These are phyloP conservation scores for Ganoderma resinaceum DNA, from an alignment of 1,284 basidiomycete genomes.

Conservation along the genomic window DNA sequence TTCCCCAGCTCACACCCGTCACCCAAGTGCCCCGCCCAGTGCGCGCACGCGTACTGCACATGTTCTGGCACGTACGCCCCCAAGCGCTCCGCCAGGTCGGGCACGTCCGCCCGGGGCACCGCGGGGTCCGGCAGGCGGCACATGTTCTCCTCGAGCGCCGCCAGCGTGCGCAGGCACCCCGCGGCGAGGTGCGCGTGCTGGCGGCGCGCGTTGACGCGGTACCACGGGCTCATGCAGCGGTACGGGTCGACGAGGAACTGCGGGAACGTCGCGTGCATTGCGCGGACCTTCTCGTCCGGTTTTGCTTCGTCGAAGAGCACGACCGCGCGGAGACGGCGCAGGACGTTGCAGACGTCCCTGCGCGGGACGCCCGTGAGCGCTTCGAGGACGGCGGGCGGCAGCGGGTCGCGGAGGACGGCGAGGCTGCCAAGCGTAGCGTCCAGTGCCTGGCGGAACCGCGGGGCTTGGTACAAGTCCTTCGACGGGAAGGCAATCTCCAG, in stretches of 20 bases:
- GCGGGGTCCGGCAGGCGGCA: not conserved
- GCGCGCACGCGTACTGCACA: slow-evolving; percentile 23
- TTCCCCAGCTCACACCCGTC: not conserved
- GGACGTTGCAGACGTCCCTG: slow-evolving; percentile 3
- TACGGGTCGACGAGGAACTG: slow-evolving; percentile 21
- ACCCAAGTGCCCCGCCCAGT: slow-evolving; percentile 23
- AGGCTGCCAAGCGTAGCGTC: slow-evolving; percentile 17
- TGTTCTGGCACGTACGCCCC: slow-evolving; percentile 13
- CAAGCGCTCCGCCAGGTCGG: slow-evolving; percentile 2
- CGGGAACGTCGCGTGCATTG: slow-evolving; percentile 24
- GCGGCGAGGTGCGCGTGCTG: slow-evolving; percentile 12
- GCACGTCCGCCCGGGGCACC: not conserved
- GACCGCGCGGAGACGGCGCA: slow-evolving; percentile 22
- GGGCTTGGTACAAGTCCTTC: not conserved
- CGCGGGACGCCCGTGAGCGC: not conserved
- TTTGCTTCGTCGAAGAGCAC: slow-evolving; percentile 12
- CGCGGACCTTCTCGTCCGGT: slow-evolving; percentile 9
- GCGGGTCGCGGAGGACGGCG: slow-evolving; percentile 13
- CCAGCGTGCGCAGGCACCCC: slow-evolving; percentile 13
- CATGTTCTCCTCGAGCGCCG: not conserved
- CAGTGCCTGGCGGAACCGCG: not conserved
- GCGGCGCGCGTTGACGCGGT: slow-evolving; percentile 8
- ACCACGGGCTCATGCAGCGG: slow-evolving; percentile 7
- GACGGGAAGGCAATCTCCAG: slow-evolving; percentile 21
- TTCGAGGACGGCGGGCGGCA: slow-evolving; percentile 11